Conservation (phyloP, 768 basidiomycete genomes). For the Daedaleopsis nitida region DNA sequence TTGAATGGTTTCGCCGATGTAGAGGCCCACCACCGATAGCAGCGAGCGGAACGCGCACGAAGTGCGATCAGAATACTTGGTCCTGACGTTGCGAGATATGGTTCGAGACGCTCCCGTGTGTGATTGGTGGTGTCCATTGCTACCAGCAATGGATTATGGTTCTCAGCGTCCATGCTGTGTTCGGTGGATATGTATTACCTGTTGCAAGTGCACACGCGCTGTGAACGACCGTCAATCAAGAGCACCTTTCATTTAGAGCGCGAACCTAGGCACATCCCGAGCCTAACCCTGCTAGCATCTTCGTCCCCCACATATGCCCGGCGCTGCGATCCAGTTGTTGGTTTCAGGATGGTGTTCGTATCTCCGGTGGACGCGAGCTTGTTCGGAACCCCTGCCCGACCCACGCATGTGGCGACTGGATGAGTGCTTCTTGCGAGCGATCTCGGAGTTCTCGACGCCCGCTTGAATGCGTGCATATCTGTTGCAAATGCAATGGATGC, state of each 20-base stretch:
- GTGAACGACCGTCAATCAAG: background rate
- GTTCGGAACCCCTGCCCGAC: background rate
- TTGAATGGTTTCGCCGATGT: too few species aligned
- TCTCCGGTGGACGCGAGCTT: background rate
- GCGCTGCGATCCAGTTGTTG: background rate
- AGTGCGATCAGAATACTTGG: background rate
- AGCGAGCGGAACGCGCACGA: background rate
- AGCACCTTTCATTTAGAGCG: background rate
- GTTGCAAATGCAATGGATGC: too few species aligned
- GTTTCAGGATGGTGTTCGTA: background rate
- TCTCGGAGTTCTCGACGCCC: slow-evolving; percentile 6
- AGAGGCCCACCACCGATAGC: too few species aligned
- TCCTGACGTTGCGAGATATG: too few species aligned
- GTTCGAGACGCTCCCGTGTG: background rate
- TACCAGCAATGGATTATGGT: background rate
- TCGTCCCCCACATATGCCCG: background rate
- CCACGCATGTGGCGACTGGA: background rate
- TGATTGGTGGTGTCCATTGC: background rate
- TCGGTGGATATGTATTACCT: background rate
- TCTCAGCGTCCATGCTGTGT: background rate
- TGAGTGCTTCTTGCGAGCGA: slow-evolving; percentile 10
- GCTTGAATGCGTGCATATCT: background rate
- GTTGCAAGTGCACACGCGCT: background rate
- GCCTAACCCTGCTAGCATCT: slow-evolving; percentile 4
- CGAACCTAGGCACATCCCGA: slow-evolving; percentile 3